phyloP scores from a whole-genome alignment of 2,329 filamentous ascomycete species.

The Cercospora citrullina region DNA sequence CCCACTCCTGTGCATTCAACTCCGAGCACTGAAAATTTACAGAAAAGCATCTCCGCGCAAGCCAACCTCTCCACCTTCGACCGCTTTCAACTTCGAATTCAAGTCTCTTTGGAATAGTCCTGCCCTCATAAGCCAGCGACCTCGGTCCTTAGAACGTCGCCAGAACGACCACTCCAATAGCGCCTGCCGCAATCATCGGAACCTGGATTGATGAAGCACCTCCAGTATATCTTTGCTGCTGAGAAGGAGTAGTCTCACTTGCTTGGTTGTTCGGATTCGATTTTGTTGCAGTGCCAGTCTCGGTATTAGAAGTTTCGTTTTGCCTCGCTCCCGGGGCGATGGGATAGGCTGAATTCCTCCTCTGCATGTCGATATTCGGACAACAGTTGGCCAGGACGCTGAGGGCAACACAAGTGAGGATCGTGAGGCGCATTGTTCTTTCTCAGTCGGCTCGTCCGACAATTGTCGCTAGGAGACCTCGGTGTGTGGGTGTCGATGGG shows the following conservation, averaged over 20 bases:
- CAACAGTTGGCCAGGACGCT: background rate
- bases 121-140: background rate
- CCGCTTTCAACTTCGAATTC: background rate
- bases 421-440: slow-evolving; percentile 5
- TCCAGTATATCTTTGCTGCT: background rate
- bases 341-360: slow-evolving; percentile 2
- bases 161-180: background rate
- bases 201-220: background rate
- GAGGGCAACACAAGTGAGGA: background rate
- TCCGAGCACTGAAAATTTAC: background rate
- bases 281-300: background rate
- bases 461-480: background rate
- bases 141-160: background rate
- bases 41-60: background rate
- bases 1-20: background rate
- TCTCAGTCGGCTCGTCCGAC: background rate
- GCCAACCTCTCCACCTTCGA: background rate
- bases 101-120: background rate
- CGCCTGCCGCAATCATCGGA: background rate
- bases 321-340: slow-evolving; percentile 4
- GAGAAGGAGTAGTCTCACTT: background rate
- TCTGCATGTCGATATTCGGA: slow-evolving; percentile 9
- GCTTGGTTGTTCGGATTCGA: background rate
- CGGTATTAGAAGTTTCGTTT: background rate
- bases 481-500: background rate